phyloP scores from a whole-genome alignment of 2,329 filamentous ascomycete species.

The Xylaria multiplex region DNA sequence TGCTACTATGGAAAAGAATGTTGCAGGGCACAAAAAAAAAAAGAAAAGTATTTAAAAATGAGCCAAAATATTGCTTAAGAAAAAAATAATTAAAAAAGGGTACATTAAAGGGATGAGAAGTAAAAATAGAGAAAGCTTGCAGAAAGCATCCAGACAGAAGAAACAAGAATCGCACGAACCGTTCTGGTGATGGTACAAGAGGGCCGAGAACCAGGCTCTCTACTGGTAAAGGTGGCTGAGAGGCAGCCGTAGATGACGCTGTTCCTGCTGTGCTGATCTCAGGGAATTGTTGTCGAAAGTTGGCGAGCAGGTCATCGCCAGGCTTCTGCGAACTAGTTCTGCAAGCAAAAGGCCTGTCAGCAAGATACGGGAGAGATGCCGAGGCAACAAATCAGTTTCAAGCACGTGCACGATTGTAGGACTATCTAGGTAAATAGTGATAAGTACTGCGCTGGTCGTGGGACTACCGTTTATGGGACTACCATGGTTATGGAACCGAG shows the following conservation, averaged over 20 bases:
- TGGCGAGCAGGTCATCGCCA: slow-evolving; percentile 82
- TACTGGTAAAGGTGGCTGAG: slow-evolving; percentile 50
- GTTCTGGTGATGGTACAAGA: slow-evolving; percentile 43
- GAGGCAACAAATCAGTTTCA: background rate
- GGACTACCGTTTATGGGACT: background rate
- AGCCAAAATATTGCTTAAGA: background rate
- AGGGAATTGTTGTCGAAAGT: slow-evolving; percentile 85
- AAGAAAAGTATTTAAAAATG: background rate
- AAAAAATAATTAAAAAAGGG: slow-evolving; percentile 11
- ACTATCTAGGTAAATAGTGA: background rate
- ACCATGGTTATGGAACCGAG: slow-evolving; percentile 28
- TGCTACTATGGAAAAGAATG: background rate
- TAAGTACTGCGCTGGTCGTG: slow-evolving; percentile 5
- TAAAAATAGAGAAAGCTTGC: background rate
- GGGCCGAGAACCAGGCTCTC: slow-evolving; percentile 46
- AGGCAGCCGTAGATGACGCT: slow-evolving; percentile 56
- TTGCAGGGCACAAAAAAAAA: background rate
- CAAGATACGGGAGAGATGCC: slow-evolving; percentile 9
- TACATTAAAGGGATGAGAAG: background rate
- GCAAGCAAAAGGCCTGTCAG: slow-evolving; percentile 37
- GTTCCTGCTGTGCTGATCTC: slow-evolving; percentile 68
- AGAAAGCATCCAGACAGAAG: background rate
- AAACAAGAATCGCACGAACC: slow-evolving; percentile 42
- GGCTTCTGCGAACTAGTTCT: slow-evolving; percentile 87
- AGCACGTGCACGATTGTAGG: slow-evolving; percentile 18